Evolutionary conservation across 1,284 basidiomycete genomes (phyloP), one percentile per base, ranked within the genome.

Genomic region (Tilletia caries): DNA sequence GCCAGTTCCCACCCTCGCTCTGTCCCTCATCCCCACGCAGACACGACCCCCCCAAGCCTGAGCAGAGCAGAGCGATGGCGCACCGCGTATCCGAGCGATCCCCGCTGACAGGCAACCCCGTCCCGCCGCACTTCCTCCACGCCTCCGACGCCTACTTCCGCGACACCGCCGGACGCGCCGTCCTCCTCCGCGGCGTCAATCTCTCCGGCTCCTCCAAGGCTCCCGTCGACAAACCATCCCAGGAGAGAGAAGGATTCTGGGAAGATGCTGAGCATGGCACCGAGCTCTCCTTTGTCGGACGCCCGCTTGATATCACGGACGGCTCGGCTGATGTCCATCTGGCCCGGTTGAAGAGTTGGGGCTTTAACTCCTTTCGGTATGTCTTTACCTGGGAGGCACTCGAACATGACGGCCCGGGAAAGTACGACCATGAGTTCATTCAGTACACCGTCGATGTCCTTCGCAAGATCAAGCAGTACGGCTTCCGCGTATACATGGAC

Each of bases 331-430:
- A 98, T 84, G 86, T 91, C n/a, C 95, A 98, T 79, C 87, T 98
- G 1, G 88, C 91, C 3, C 86, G 95, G 20, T 85, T 98, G 23
- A 87, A 88, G 70, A 91, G 91, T 0, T 98, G 95, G 95, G 95
- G 95, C 0, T 98, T 93, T 86, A 98, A 96, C 83, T 87, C 91
- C 83, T 84, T 98, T n/a, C 86, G 95, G 67, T 97, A 92, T 81
- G 91, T 94, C 29, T 89, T 97, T 58, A 91, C 92, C 0, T 98
- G 95, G 95, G 95, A 98, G 82, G 88, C 92, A 0, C 83, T 98
- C 29, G 95, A 98, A 83, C 94, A 95, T 83, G 89, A 88, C 70
- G 95, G 94, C 79, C 95, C 95, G 89, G 91, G 93, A 43, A 89
- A 90, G 79, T 97, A 95, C 80, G 95, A 98, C 82, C 86, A 89